Evolutionary conservation across 129 eudicot species (phyloP).

Genomic region (Centaurea solstitialis): DNA sequence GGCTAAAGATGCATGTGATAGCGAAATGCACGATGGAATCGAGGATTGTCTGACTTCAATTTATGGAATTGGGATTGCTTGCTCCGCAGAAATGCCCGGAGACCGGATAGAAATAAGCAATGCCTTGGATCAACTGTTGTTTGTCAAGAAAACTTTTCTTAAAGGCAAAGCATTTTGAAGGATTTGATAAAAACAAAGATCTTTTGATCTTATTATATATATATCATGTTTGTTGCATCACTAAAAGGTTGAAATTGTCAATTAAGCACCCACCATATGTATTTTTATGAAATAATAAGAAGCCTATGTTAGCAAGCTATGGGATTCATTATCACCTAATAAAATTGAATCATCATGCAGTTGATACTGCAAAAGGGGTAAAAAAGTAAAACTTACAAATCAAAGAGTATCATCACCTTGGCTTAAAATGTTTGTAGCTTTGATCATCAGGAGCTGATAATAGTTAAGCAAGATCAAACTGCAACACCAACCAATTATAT

Average conservation of each 20-base stretch:
- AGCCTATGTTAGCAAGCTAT: too few relatives aligned
- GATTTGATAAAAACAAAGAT: neutral
- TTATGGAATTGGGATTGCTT: neutral
- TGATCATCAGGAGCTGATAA: too few relatives aligned
- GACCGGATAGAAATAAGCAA: neutral
- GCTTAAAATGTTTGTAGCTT: too few relatives aligned
- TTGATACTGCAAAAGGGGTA: too few relatives aligned
- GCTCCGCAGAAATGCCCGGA: neutral
- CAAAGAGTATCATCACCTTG: too few relatives aligned
- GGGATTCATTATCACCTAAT: too few relatives aligned
- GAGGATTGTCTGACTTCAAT: neutral
- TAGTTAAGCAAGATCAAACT: too few relatives aligned
- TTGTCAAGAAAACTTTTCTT: neutral
- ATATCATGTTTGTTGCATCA: neutral
- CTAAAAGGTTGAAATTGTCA: neutral
- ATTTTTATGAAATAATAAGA: neutral
- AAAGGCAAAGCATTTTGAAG: neutral
- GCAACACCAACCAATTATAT: too few relatives aligned
- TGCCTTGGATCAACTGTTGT: neutral
- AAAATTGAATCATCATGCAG: too few relatives aligned
- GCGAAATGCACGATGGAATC: neutral
- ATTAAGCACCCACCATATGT: neutral
- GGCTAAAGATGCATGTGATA: neutral
- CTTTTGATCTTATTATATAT: neutral
- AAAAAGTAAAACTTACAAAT: too few relatives aligned